Percentiles rank a stretch among this genome's conserved stretches.
These are phyloP conservation scores for Neonothopanus nambi DNA, from an alignment of 1,284 basidiomycete genomes.

Conservation along the genomic window DNA sequence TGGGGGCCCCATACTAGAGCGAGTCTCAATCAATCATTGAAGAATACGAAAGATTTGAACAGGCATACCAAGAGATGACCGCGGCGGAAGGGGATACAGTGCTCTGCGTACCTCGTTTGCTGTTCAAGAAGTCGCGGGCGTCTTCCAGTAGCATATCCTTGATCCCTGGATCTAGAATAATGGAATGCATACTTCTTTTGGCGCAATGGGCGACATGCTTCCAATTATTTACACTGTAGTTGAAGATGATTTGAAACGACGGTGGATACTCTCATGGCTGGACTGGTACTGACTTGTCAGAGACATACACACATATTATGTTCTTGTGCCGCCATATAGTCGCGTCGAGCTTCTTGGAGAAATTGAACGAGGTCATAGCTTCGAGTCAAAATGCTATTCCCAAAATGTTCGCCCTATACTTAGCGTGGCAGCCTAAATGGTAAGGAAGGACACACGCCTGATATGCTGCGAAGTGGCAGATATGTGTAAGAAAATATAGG, in stretches of 20 bases:
- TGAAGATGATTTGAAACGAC: not conserved
- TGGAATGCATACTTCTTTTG: constrained; percentile 64
- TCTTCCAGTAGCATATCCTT: constrained; percentile 66
- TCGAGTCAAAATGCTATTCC: constrained; percentile 50
- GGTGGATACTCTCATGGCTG: not conserved
- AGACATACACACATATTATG: constrained; percentile 57
- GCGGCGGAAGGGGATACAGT: constrained; percentile 72
- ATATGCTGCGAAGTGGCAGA: constrained; percentile 22
- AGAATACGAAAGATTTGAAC: not conserved
- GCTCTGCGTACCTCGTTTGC: constrained; percentile 68
- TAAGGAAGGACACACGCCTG: constrained; percentile 30
- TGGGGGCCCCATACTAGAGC: constrained; percentile 65
- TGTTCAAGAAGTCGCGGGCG: constrained; percentile 64
- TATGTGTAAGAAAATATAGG: too few relatives aligned
- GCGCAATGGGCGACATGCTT: constrained; percentile 54
- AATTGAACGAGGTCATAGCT: constrained; percentile 48
- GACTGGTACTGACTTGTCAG: constrained; percentile 46
- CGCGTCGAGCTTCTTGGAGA: constrained; percentile 55
- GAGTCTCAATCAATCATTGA: not conserved
- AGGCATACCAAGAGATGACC: constrained; percentile 63
- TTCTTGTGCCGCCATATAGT: constrained; percentile 51
- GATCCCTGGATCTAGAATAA: constrained; percentile 66
- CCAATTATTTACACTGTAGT: constrained; percentile 45
- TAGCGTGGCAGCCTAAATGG: not conserved
- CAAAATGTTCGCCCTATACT: not conserved